Percentiles rank a stretch among this genome's conserved stretches.
phyloP scores from a whole-genome alignment of 257 asterid species.

The Solanum verrucosum region DNA sequence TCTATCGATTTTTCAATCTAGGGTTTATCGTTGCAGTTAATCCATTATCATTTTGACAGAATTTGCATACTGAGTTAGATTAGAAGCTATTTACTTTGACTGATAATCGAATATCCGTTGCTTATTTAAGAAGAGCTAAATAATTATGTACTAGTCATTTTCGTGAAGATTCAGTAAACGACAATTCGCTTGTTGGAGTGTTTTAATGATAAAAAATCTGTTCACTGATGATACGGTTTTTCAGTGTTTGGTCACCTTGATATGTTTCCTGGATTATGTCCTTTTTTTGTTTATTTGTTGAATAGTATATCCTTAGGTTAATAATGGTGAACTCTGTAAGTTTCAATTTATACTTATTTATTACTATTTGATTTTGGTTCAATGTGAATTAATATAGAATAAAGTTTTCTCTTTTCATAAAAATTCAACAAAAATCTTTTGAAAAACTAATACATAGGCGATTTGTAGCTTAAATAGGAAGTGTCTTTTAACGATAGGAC shows the following conservation, averaged over 20 bases:
- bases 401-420: neutral
- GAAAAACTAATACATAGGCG: neutral
- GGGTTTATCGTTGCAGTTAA: neutral
- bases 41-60: neutral
- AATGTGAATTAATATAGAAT: neutral
- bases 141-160: neutral
- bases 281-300: neutral
- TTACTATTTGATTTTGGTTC: neutral
- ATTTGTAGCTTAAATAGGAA: neutral
- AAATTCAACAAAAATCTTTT: neutral
- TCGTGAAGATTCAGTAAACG: neutral
- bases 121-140: neutral
- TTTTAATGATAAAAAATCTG: neutral
- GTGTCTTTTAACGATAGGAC: neutral
- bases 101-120: neutral
- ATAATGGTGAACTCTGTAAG: neutral
- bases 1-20: neutral
- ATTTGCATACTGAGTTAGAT: neutral
- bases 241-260: neutral
- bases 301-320: neutral
- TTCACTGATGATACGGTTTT: neutral
- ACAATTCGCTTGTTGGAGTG: neutral
- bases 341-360: neutral
- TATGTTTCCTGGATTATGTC: neutral
- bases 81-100: neutral